Percentiles rank a stretch among this genome's conserved stretches.
These are phyloP conservation scores for Cercospora sp. DNA, from an alignment of 2,329 filamentous ascomycete genomes.

Conservation along the genomic window DNA sequence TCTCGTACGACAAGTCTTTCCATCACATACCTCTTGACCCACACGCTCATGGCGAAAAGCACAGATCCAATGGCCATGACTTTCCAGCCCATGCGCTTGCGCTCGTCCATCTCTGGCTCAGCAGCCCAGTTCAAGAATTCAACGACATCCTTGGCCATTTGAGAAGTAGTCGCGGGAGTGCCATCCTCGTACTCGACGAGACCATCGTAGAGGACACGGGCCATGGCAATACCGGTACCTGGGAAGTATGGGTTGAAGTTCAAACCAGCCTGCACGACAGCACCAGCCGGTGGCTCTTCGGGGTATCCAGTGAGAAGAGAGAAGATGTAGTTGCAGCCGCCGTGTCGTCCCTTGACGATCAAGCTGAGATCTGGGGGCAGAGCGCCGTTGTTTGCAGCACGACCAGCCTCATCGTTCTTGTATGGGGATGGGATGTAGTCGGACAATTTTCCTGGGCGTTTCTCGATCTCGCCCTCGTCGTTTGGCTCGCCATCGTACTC, in stretches of 20 bases:
- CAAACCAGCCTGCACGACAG: constrained; percentile 78
- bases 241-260: constrained; percentile 99
- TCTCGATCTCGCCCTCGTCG: constrained; percentile 96
- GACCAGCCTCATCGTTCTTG: constrained; percentile 98
- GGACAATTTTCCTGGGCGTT: constrained; percentile 96
- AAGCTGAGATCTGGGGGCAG: constrained; percentile 95
- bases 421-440: constrained; percentile 95
- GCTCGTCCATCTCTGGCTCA: constrained; percentile 98
- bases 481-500: constrained; percentile 99
- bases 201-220: constrained; percentile 94
- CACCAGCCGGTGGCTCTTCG: constrained; percentile 90
- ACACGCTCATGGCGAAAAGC: constrained; percentile 84
- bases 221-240: constrained; percentile 98
- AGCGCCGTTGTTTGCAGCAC: constrained; percentile 97
- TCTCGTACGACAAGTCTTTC: background rate
- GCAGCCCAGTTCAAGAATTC: constrained; percentile 99
- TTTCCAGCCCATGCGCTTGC: constrained; percentile 99
- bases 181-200: constrained; percentile 97
- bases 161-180: constrained; percentile 89
- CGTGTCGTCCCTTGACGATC: constrained; percentile 96
- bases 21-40: constrained; percentile 76
- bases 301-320: constrained; percentile 94
- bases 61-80: constrained; percentile 76
- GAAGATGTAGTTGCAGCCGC: constrained; percentile 98
- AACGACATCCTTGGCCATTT: constrained; percentile 99